A percentile compares a stretch with the other conserved stretches of the same genome.
These are phyloP conservation scores for Ilex asprella DNA, from an alignment of 257 asterid species.

Conservation along the genomic window DNA sequence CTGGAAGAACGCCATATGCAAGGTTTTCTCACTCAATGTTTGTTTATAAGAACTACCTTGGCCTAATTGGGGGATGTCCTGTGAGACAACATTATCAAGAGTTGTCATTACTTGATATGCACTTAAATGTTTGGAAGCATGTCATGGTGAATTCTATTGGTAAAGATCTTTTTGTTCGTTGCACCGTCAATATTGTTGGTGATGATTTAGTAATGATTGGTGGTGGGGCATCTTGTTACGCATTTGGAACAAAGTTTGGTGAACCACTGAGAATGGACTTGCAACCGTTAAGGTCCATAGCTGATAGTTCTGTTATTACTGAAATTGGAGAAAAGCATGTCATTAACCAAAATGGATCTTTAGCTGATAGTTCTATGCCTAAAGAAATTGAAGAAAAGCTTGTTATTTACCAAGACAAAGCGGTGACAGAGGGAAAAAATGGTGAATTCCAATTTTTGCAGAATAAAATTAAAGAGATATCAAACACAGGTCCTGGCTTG, in stretches of 20 bases:
- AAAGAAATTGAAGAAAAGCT: constrained; percentile 20
- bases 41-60: constrained; percentile 51
- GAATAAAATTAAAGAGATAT: constrained; percentile 18
- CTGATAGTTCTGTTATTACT: constrained; percentile 15
- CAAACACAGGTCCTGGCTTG: constrained; percentile 24
- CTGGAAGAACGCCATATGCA: constrained; percentile 55
- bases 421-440: constrained; percentile 15
- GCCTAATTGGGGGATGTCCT: constrained; percentile 92
- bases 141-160: constrained; percentile 40
- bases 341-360: constrained; percentile 14
- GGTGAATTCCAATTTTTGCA: constrained; percentile 10
- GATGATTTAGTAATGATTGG: constrained; percentile 65
- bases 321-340: constrained; percentile 20
- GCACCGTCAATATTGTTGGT: constrained; percentile 59
- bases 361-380: constrained; percentile 18
- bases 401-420: constrained; percentile 10
- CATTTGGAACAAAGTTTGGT: constrained; percentile 95
- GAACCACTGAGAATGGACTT: constrained; percentile 61
- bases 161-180: constrained; percentile 74
- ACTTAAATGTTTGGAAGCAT: constrained; percentile 55
- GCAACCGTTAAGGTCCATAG: constrained; percentile 36
- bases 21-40: constrained; percentile 93
- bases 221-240: constrained; percentile 97
- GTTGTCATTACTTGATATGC: constrained; percentile 58
- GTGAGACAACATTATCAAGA: constrained; percentile 48